phyloP scores from a whole-genome alignment of 2,329 filamentous ascomycete genomes.

The Helminthosporium solani region DNA sequence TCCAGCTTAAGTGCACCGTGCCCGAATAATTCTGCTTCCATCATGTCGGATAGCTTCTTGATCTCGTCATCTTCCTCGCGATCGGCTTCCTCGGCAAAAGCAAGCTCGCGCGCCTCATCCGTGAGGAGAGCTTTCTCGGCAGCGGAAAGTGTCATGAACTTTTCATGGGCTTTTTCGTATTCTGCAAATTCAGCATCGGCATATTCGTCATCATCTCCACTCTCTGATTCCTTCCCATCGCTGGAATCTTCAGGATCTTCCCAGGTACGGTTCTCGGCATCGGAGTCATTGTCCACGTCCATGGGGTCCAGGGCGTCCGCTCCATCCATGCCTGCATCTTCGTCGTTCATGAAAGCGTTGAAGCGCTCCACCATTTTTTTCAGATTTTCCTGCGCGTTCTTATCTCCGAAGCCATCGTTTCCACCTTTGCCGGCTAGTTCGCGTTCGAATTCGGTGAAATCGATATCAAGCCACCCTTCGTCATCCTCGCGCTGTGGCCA shows the following conservation, averaged over 20 bases:
- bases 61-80: slow-evolving; percentile 59
- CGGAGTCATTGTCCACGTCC: slow-evolving; percentile 63
- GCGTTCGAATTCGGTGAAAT: slow-evolving; percentile 82
- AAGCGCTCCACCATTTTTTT: slow-evolving; percentile 93
- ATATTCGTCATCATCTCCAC: slow-evolving; percentile 58
- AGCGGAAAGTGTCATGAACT: slow-evolving; percentile 72
- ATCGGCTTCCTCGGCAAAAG: slow-evolving; percentile 44
- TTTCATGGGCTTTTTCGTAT: slow-evolving; percentile 77
- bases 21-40: slow-evolving; percentile 71
- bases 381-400: slow-evolving; percentile 70
- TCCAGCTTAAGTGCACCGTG: slow-evolving; percentile 63
- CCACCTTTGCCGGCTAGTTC: slow-evolving; percentile 62
- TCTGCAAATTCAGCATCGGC: slow-evolving; percentile 70
- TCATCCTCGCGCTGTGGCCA: slow-evolving; percentile 78
- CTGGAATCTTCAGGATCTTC: slow-evolving; percentile 45
- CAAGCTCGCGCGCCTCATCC: slow-evolving; percentile 37
- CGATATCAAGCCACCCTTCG: slow-evolving; percentile 89
- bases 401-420: slow-evolving; percentile 58
- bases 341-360: slow-evolving; percentile 85
- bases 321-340: slow-evolving; percentile 76
- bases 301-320: slow-evolving; percentile 69
- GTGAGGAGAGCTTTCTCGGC: slow-evolving; percentile 36
- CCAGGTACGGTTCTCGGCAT: slow-evolving; percentile 48
- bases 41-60: slow-evolving; percentile 63
- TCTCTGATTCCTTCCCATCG: slow-evolving; percentile 42